Evolutionary conservation across 192 early-diverging fungal genomes (phyloP), one percentile per base, ranked within the genome.

Genomic region (Pilobolus umbonatus): DNA sequence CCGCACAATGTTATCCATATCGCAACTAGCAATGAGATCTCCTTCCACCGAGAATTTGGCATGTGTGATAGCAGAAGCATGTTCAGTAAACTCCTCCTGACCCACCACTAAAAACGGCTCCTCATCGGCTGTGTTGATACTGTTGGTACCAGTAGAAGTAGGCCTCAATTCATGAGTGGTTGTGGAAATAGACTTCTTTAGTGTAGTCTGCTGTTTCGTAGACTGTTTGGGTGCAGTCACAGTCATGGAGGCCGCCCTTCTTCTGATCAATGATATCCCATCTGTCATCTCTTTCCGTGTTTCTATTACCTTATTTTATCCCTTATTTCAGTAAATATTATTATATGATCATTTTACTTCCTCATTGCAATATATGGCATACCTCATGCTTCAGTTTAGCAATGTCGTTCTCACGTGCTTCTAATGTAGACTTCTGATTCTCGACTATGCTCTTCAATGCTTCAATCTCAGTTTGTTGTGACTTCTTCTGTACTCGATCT

Each of bases 1-100:
- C 74, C 77, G 62, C 28, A 82, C 71, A 61, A 80, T 75, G 45
- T 79, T 81, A 47, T 85, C 82, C 35, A 75, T 71, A 65, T 85
- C 82, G 57, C 80, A 82, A 43, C 82, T 85, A 17, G 78, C 76
- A 36, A 85, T 85, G 31, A 80, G 55, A 19, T 68, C 74, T 0
- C 82, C 82, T 40, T 79, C 70, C 24, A 57, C 72, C 4, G 82
- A 85, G 46, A 82, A 80, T 34, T 70, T 74, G 19, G 80, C 80
- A 53, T 76, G 73, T 0, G 75, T 73, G 22, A 85, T 79, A 1
- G 79, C 80, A 4, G 80, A 80, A 4, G 75, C 71, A 62, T 85
- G 80, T 49, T 82, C 80, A 45, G 77, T 68, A 53, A 75, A 85
- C 32, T 79, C 73, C 48, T 85, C 80, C 64, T 73, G 71, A 44